Conservation (phyloP, 106 monocot species). For the Dendrobium catenatum region DNA sequence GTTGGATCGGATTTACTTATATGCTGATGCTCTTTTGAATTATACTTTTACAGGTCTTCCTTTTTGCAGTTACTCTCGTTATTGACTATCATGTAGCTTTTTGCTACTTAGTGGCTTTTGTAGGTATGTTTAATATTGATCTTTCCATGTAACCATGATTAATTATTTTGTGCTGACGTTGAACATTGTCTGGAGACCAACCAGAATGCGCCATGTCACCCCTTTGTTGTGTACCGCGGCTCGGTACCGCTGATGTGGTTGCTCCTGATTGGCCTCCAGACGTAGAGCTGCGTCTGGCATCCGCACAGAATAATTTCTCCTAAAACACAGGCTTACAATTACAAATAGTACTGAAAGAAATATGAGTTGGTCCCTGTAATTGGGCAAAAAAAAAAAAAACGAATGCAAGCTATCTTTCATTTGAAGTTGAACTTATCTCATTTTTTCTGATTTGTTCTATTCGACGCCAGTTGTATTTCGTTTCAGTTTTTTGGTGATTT, state of each 20-base stretch:
- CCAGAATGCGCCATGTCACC: too few relatives aligned
- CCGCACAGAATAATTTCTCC: too few relatives aligned
- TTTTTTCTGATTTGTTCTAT: background rate
- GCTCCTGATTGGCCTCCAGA: too few relatives aligned
- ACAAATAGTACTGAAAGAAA: background rate
- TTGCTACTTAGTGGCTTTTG: constrained; percentile 45
- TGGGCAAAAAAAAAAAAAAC: background rate
- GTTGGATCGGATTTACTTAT: background rate
- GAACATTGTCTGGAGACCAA: too few relatives aligned
- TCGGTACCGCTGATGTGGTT: too few relatives aligned
- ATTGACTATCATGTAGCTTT: constrained; percentile 53
- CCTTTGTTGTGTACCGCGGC: too few relatives aligned
- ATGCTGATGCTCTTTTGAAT: background rate
- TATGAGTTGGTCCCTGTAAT: background rate
- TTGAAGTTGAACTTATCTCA: background rate
- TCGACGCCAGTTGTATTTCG: background rate
- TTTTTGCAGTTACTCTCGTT: constrained; percentile 54
- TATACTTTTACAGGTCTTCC: constrained; percentile 43
- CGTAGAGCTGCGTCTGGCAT: too few relatives aligned
- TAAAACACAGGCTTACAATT: background rate
- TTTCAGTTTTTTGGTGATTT: background rate
- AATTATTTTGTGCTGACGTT: background rate
- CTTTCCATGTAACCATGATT: background rate
- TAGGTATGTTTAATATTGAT: constrained; percentile 37
- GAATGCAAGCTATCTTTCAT: background rate